Conservation (phyloP, 176 grass and related monocot species). For the Ensete glaucum region DNA sequence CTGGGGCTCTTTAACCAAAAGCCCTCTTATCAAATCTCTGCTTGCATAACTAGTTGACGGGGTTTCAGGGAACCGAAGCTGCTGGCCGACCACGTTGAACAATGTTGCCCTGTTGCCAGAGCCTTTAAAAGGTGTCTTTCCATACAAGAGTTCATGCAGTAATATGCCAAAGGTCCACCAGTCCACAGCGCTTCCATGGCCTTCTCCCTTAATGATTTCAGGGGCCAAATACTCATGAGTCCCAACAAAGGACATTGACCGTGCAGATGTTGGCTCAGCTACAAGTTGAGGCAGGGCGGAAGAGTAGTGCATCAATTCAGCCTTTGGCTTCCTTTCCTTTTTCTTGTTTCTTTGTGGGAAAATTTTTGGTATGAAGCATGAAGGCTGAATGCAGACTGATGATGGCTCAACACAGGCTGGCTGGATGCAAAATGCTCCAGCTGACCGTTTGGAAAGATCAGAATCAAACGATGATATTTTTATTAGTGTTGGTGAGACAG, state of each 20-base stretch:
- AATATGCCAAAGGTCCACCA: constrained; percentile 77
- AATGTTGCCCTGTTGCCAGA: constrained; percentile 54
- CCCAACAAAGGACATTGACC: constrained; percentile 63
- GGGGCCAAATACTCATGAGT: constrained; percentile 7
- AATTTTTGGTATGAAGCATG: constrained; percentile 63
- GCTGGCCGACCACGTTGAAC: constrained; percentile 70
- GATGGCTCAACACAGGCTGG: constrained; percentile 28
- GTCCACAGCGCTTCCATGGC: constrained; percentile 64
- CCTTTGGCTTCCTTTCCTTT: constrained; percentile 26
- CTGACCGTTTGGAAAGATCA: constrained; percentile 15
- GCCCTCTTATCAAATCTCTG: constrained; percentile 44
- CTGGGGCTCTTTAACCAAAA: constrained; percentile 59
- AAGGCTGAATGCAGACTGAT: constrained; percentile 44
- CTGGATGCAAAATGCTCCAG: neutral
- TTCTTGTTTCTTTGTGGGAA: constrained; percentile 44
- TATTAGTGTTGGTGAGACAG: constrained; percentile 32
- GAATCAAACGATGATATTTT: constrained; percentile 15
- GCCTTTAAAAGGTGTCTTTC: constrained; percentile 69
- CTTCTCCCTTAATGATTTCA: constrained; percentile 13
- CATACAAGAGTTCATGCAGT: constrained; percentile 61
- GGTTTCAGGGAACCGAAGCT: constrained; percentile 47
- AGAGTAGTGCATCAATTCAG: constrained; percentile 8
- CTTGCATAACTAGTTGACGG: constrained; percentile 42
- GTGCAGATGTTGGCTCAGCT: constrained; percentile 44
- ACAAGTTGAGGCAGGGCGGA: constrained; percentile 41